phyloP scores from a whole-genome alignment of 1,284 basidiomycete genomes.

The Puccinia hordei region DNA sequence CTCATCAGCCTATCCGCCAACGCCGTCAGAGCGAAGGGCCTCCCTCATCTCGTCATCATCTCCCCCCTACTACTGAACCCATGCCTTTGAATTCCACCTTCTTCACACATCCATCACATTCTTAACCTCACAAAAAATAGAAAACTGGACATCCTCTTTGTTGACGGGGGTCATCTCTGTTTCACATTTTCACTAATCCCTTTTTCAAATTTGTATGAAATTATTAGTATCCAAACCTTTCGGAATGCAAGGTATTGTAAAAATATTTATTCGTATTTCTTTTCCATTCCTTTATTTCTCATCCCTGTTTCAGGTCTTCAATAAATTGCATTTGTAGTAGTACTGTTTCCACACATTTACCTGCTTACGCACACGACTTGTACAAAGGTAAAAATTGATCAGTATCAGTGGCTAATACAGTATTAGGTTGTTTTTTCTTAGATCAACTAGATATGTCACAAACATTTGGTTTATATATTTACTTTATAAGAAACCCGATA shows the following conservation, averaged over 20 bases:
- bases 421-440: no score
- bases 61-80: constrained; percentile 9
- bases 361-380: no score
- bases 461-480: no score
- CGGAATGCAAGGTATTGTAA: not conserved
- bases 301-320: not conserved
- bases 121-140: not conserved
- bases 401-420: no score
- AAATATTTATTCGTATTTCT: constrained; percentile 1
- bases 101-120: not conserved
- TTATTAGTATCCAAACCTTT: not conserved
- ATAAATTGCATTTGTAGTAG: not conserved
- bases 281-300: not conserved
- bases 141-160: not conserved
- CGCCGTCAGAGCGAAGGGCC: constrained; percentile 34
- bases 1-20: not conserved
- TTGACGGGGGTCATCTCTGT: not conserved
- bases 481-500: no score
- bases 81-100: constrained; percentile 4
- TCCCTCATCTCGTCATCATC: not conserved
- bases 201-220: not conserved
- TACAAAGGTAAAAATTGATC: no score
- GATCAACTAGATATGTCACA: no score
- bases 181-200: not conserved
- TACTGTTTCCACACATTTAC: no score